Evolutionary conservation across 139 green algal species (phyloP), one percentile per base, ranked within the genome.

Genomic region (Picochlorum sp.): DNA sequence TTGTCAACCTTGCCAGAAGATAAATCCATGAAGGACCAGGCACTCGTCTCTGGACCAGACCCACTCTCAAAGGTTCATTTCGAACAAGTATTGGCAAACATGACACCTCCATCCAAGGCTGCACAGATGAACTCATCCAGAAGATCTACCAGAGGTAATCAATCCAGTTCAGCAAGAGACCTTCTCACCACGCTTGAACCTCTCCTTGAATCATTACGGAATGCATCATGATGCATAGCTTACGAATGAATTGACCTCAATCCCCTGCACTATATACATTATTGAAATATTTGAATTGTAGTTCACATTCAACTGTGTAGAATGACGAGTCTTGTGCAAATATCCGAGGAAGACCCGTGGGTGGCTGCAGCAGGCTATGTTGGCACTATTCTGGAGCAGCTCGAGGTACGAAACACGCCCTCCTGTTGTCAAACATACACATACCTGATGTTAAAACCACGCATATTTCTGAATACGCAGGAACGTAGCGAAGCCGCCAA

Each of bases 331-430:
- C 69, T 84, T 4, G 69, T 84, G 30, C 71, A 80, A 44, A 83
- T 71, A 13, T 78, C 66, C 10, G 78, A 84, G 61, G 75, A 83
- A 28, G 78, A 84, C 34, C 72, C 67, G n/a, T 80, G 65, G 44
- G 20, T 72, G 34, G 78, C 71, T 4, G 68, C 80, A 7, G 78
- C 68, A 4, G 45, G 57, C 18, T 58, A 71, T 30, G 58, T 84
- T 15, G 72, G 46, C 4, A 63, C 77, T 30, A 56, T 78, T 23
- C n/a, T 79, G 11, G 63, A 74, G 51, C 65, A 65, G 26, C 70
- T 57, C 10, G 24, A 77, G 68, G 77, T 70, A 28, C n/a, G 47
- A 54, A 54, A 21, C 1, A 54, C n/a, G 6, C 21, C 2, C n/a
- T 59, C 51, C n/a, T 59, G 21, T 54, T n/a, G 23, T n/a, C 15